Evolutionary conservation across 257 asterid genomes (phyloP).

Genomic region (Knoxia roxburghii): DNA sequence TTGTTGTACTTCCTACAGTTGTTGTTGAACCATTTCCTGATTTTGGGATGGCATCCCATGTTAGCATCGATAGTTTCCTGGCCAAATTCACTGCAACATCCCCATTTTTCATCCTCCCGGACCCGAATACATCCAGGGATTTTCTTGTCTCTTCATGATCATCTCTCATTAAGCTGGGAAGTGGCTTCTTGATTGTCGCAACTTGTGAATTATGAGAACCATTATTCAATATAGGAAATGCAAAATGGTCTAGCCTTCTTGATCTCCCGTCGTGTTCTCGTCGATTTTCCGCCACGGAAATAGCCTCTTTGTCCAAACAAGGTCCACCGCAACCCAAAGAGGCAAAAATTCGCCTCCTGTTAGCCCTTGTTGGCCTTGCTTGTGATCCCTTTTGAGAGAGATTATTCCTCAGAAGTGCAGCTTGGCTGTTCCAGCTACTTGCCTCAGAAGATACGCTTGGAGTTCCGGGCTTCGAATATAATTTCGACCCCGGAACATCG

Average conservation of each 20-base stretch:
- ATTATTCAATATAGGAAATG: constrained; percentile 15
- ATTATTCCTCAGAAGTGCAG: constrained; percentile 25
- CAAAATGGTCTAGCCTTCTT: constrained; percentile 13
- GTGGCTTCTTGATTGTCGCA: constrained; percentile 6
- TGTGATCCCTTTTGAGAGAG: constrained; percentile 14
- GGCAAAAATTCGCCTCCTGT: constrained; percentile 31
- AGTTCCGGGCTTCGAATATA: constrained; percentile 27
- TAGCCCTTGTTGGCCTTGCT: constrained; percentile 36
- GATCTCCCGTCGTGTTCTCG: constrained; percentile 11
- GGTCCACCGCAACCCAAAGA: constrained; percentile 50
- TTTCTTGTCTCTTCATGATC: constrained; percentile 31
- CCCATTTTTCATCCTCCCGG: constrained; percentile 29
- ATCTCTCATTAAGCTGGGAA: not conserved
- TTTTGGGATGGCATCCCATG: constrained; percentile 86
- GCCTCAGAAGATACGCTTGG: constrained; percentile 46
- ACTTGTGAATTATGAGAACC: constrained; percentile 2
- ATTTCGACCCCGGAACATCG: constrained; percentile 8
- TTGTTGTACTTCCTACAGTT: constrained; percentile 22
- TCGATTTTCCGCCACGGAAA: constrained; percentile 19
- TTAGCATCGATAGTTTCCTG: constrained; percentile 65
- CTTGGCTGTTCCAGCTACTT: constrained; percentile 51
- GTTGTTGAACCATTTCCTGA: constrained; percentile 25
- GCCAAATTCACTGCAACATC: constrained; percentile 43
- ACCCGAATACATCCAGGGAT: constrained; percentile 72
- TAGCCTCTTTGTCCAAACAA: constrained; percentile 48